A percentile compares a stretch with the other conserved stretches of the same genome.
These are phyloP conservation scores for Coemansia sp. DNA, from an alignment of 192 early-diverging fungal genomes.

Conservation along the genomic window DNA sequence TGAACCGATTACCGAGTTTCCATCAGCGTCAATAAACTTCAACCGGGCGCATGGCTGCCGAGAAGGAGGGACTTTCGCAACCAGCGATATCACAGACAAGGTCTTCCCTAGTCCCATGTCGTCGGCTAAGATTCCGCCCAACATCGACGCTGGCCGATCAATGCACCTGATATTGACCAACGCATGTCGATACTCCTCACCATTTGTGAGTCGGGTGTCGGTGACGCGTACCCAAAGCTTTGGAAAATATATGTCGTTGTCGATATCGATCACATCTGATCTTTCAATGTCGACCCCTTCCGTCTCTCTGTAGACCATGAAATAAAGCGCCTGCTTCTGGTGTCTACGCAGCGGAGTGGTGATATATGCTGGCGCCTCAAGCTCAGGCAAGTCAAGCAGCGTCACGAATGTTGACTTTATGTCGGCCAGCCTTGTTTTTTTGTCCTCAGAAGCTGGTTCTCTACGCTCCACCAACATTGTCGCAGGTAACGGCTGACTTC, in stretches of 20 bases:
- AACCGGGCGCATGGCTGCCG: constrained; percentile 24
- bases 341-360: constrained; percentile 69
- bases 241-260: constrained; percentile 18
- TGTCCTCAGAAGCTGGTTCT: constrained; percentile 21
- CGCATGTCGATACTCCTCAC: constrained; percentile 29
- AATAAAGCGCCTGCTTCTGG: constrained; percentile 82
- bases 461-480: constrained; percentile 22
- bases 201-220: background rate
- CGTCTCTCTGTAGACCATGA: constrained; percentile 74
- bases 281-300: constrained; percentile 58
- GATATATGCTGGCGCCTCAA: constrained; percentile 45
- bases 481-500: constrained; percentile 19
- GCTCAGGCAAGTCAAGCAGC: constrained; percentile 48
- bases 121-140: constrained; percentile 49
- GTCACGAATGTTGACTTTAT: constrained; percentile 55
- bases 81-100: constrained; percentile 37
- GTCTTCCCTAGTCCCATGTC: constrained; percentile 57
- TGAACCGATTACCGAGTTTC: background rate
- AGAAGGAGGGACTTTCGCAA: constrained; percentile 17
- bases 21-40: constrained; percentile 26
- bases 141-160: constrained; percentile 27
- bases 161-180: constrained; percentile 33
- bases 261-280: constrained; percentile 1
- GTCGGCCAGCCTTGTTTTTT: constrained; percentile 34
- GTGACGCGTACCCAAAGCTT: constrained; percentile 34